Conservation (phyloP, 2,329 filamentous ascomycete species). For the Fusarium begoniae region DNA sequence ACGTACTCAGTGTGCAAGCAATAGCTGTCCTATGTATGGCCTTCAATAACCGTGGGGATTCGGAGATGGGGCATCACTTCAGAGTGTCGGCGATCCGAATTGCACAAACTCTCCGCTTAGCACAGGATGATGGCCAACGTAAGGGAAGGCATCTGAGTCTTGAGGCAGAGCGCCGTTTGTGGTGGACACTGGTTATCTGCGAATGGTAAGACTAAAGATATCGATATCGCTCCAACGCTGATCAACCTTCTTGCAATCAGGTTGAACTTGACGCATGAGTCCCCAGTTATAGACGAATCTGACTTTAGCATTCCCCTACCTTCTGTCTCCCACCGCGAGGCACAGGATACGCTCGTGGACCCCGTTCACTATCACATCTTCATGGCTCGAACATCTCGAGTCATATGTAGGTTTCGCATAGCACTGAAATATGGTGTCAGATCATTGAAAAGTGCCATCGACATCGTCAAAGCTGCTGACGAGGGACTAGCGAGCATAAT, state of each 20-base stretch:
- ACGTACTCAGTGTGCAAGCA: neutral
- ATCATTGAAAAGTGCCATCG: neutral
- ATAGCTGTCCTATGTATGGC: neutral
- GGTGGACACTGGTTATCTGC: neutral
- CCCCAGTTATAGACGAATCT: neutral
- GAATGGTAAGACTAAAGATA: neutral
- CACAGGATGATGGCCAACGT: neutral
- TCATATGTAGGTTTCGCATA: neutral
- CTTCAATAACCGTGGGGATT: neutral
- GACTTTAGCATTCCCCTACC: neutral
- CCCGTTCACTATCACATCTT: neutral
- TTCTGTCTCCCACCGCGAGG: neutral
- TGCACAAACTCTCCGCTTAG: neutral
- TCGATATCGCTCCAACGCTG: neutral
- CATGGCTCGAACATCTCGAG: neutral
- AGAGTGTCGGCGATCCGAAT: neutral
- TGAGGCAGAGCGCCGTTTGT: neutral
- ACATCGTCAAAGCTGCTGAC: neutral
- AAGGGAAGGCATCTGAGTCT: rapidly evolving
- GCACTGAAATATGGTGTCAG: neutral
- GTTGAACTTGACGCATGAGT: neutral
- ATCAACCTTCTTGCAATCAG: neutral
- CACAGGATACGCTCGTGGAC: neutral
- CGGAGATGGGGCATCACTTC: neutral
- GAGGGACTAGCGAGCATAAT: neutral